phyloP scores from a whole-genome alignment of 1,139 yeast genomes.

The Debaryomycetaceae sp. region DNA sequence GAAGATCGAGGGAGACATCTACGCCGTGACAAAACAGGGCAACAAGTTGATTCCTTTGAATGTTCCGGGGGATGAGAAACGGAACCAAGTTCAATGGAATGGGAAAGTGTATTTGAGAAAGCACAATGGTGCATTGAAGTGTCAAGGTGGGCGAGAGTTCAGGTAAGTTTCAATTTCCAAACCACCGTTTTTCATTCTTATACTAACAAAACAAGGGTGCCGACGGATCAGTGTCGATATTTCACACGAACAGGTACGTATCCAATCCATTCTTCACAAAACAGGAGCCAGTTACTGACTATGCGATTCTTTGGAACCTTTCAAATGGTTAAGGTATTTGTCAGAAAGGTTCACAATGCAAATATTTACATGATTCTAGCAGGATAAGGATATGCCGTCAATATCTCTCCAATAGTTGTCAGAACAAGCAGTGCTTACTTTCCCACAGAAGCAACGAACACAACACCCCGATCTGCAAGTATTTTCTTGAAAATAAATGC shows the following conservation, averaged over 20 bases:
- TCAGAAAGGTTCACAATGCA: slow-evolving; percentile 50
- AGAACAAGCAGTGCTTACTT: slow-evolving; percentile 45
- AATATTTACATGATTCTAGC: slow-evolving; percentile 49
- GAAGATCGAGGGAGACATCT: slow-evolving; percentile 26
- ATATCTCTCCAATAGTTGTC: slow-evolving; percentile 46
- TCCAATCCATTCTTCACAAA: slow-evolving; percentile 1
- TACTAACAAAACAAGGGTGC: slow-evolving; percentile 17
- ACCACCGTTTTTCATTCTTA: background rate
- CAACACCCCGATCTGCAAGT: slow-evolving; percentile 66
- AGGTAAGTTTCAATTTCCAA: slow-evolving; percentile 6
- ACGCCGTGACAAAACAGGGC: slow-evolving; percentile 34
- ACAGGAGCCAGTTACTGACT: slow-evolving; percentile 13
- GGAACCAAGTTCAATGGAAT: slow-evolving; percentile 27
- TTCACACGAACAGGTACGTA: slow-evolving; percentile 41
- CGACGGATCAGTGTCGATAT: slow-evolving; percentile 33
- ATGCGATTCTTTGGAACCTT: slow-evolving; percentile 17
- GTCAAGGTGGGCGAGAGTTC: slow-evolving; percentile 10
- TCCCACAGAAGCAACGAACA: slow-evolving; percentile 58
- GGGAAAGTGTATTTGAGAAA: slow-evolving; percentile 21
- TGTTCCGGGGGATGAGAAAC: slow-evolving; percentile 13
- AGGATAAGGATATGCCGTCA: slow-evolving; percentile 56
- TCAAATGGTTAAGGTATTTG: slow-evolving; percentile 43
- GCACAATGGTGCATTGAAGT: slow-evolving; percentile 26
- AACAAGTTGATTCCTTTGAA: slow-evolving; percentile 28
- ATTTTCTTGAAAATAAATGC: slow-evolving; percentile 50